Conservation (phyloP, 108 stramenopile species). For the Stephanodiscus triporus region DNA sequence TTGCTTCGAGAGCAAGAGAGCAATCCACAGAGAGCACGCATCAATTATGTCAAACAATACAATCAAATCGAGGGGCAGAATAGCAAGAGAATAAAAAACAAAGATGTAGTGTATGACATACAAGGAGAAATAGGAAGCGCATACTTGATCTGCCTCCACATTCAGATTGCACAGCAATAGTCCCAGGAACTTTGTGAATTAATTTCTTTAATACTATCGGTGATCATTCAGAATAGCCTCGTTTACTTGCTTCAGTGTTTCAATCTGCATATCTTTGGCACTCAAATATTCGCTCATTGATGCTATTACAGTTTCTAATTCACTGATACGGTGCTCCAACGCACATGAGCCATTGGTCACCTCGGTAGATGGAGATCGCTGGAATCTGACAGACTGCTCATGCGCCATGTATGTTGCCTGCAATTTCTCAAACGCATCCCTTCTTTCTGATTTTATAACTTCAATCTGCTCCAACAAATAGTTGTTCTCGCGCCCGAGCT, state of each 20-base stretch:
- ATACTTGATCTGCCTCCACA: too few relatives aligned
- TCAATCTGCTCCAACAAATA: conserved; percentile 23
- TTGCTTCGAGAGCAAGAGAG: too few relatives aligned
- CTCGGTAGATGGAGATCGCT: conserved; percentile 23
- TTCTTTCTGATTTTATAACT: conserved; percentile 46
- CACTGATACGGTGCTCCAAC: conserved; percentile 55
- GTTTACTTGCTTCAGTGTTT: conserved; percentile 79
- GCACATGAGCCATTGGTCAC: conserved; percentile 20
- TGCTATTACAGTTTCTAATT: conserved; percentile 72
- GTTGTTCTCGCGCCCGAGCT: conserved; percentile 47
- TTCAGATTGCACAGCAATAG: background rate
- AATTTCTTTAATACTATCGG: conserved; percentile 39
- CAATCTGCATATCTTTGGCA: conserved; percentile 84
- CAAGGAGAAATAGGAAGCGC: too few relatives aligned
- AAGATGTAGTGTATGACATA: background rate
- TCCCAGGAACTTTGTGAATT: background rate
- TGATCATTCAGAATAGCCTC: conserved; percentile 59
- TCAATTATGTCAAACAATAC: too few relatives aligned
- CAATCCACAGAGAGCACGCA: too few relatives aligned
- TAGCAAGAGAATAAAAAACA: too few relatives aligned
- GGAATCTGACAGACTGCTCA: conserved; percentile 42
- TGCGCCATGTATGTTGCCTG: conserved; percentile 60
- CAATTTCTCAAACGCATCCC: conserved; percentile 56
- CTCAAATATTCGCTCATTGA: conserved; percentile 77
- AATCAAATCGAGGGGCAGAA: too few relatives aligned